Conservation (phyloP, 257 asterid species). For the Plantago elongata region DNA sequence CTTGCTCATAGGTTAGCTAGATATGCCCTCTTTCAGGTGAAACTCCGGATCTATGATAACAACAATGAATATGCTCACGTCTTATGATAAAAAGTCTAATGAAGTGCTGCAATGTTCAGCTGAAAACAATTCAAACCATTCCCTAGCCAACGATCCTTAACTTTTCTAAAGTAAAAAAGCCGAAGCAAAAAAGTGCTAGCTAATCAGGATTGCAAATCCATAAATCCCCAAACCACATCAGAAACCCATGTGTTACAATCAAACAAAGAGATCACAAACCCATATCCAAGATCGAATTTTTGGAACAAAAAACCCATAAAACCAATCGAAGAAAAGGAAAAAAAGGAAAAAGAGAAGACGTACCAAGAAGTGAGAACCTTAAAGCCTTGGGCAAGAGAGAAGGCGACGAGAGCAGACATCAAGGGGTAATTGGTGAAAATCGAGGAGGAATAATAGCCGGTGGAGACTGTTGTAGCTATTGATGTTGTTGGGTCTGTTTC, state of each 20-base stretch:
- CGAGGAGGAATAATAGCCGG: constrained; percentile 12
- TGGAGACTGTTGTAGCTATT: constrained; percentile 26
- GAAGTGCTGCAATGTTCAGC: no score
- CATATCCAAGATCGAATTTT: background rate
- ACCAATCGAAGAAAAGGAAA: background rate
- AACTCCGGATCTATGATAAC: no score
- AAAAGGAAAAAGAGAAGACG: background rate
- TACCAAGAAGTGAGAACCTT: constrained; percentile 75
- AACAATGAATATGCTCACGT: no score
- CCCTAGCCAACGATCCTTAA: no score
- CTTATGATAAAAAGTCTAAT: no score
- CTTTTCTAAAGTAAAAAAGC: no score
- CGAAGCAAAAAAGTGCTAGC: no score
- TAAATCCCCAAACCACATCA: background rate
- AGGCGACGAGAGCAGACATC: constrained; percentile 69
- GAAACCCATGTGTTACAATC: background rate
- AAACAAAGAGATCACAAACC: background rate
- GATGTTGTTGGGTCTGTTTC: constrained; percentile 23
- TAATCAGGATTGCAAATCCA: background rate
- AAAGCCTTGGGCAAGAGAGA: constrained; percentile 64
- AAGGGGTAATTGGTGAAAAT: constrained; percentile 58
- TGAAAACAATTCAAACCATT: no score
- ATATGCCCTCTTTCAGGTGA: no score
- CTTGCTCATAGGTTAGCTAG: no score
- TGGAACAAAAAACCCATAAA: no score